Conservation (phyloP, 495 filamentous ascomycete genomes). For the Annulohypoxylon nitens region DNA sequence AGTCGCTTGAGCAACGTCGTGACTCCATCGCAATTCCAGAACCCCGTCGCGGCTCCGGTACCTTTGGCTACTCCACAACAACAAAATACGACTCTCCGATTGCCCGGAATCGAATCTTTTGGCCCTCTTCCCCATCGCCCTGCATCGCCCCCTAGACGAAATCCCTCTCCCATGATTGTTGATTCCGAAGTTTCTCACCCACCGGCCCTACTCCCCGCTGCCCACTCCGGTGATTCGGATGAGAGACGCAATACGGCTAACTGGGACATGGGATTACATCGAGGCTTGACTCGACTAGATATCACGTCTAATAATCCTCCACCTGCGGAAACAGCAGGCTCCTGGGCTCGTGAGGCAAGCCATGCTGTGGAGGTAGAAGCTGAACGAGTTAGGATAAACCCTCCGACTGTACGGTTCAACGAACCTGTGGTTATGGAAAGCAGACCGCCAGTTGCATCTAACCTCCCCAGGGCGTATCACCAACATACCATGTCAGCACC, state of each 20-base stretch:
- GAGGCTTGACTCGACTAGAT: conserved; percentile 78
- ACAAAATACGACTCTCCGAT: conserved; percentile 62
- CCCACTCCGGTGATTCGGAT: conserved; percentile 63
- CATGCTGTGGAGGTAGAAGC: conserved; percentile 63
- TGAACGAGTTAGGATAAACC: conserved; percentile 56
- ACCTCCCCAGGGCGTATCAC: conserved; percentile 51
- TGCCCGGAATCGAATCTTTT: conserved; percentile 93
- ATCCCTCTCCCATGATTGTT: conserved; percentile 76
- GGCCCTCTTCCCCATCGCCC: conserved; percentile 73
- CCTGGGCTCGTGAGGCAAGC: conserved; percentile 65
- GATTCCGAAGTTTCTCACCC: conserved; percentile 64
- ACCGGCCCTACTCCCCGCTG: conserved; percentile 55
- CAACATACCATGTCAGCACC: conserved; percentile 67
- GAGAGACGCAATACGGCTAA: conserved; percentile 73
- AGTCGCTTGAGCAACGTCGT: conserved; percentile 65
- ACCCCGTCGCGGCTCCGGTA: conserved; percentile 63
- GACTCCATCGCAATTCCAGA: conserved; percentile 71
- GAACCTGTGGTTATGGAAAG: conserved; percentile 41
- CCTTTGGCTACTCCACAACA: conserved; percentile 61
- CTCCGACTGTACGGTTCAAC: conserved; percentile 63
- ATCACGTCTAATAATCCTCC: conserved; percentile 70
- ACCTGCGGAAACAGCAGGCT: conserved; percentile 66
- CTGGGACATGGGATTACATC: conserved; percentile 83
- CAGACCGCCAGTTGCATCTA: conserved; percentile 3
- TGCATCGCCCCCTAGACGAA: conserved; percentile 71